Base-by-base conservation (phyloP, 495 filamentous ascomycete species). In the Talaromyces proteolyticus region DNA sequence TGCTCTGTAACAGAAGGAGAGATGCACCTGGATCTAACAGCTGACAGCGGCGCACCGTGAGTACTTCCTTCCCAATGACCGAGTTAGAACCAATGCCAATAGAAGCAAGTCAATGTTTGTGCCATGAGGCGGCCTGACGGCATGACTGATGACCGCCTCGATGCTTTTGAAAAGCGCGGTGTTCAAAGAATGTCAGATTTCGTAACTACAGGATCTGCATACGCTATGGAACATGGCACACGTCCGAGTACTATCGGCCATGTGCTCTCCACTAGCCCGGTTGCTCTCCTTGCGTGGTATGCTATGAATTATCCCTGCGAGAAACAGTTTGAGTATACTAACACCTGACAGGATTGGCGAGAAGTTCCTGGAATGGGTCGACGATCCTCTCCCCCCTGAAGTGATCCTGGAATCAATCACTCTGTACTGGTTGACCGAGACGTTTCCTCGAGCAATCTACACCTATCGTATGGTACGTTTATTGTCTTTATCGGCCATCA, bases 391-490 rank as follows among this genome's bases (percentile, higher is more conserved):
- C 1, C 42, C 70, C 5, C 47, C 77, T 3, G 67, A 84, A 17
- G 71, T 63, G 5, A 84, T 89, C 25, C 68, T 87, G 3, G 72
- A 77, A 23, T 61, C 68, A 2, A 67, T 85, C 18, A 77, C 72
- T 2, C 59, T 86, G 17, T 89, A 84, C 61, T 88, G 84, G 85
- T 71, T 86, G 22, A 86, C 81, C 0, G 67, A 81, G 5, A 74
- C 74, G 3, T 80, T 80, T 42, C 71, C 78, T 6, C 67, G 75
- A 4, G n/a, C n/a, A 2, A 76, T 87, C 36, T 88, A 83, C 58
- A 69, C 65, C 0, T 84, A 79, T 59, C 75, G 74, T 12, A 56
- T 65, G 58, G 62, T 76, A 44, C 43, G 59, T 56, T 8, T 12
- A 26, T 14, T 29, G 7, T 20, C 19, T 49, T n/a, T 39, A 18